phyloP scores from a whole-genome alignment of 1,139 yeast species.

The Pneumocystis murina region DNA sequence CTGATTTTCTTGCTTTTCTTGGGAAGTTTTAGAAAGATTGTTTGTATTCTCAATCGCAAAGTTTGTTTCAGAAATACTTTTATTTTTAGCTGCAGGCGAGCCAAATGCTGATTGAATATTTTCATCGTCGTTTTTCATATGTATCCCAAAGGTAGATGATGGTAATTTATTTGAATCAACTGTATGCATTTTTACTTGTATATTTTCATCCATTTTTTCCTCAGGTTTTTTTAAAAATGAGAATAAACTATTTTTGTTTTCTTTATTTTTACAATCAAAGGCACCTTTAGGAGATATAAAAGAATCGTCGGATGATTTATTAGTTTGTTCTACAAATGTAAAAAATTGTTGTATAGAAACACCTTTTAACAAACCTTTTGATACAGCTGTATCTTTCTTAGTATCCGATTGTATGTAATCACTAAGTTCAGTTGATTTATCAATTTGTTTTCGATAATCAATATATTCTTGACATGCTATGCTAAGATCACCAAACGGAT shows the following conservation, averaged over 20 bases:
- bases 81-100: neutral
- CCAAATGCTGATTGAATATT: neutral
- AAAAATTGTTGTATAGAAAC: neutral
- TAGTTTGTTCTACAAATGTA: neutral
- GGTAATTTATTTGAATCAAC: neutral
- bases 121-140: neutral
- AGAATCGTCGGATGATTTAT: neutral
- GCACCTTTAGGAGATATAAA: neutral
- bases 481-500: constrained; percentile 6
- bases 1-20: neutral
- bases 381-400: neutral
- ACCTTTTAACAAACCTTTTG: neutral
- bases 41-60: neutral
- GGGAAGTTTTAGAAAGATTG: neutral
- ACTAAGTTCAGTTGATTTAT: neutral
- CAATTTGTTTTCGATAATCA: neutral
- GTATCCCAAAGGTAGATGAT: neutral
- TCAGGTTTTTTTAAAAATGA: neutral
- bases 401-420: neutral
- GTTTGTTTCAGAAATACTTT: neutral
- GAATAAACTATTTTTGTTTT: neutral
- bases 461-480: constrained; percentile 2
- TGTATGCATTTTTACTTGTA: neutral
- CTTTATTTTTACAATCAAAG: neutral
- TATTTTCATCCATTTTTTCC: neutral